phyloP scores from a whole-genome alignment of 1,284 basidiomycete genomes.

The Trametes pubescens region DNA sequence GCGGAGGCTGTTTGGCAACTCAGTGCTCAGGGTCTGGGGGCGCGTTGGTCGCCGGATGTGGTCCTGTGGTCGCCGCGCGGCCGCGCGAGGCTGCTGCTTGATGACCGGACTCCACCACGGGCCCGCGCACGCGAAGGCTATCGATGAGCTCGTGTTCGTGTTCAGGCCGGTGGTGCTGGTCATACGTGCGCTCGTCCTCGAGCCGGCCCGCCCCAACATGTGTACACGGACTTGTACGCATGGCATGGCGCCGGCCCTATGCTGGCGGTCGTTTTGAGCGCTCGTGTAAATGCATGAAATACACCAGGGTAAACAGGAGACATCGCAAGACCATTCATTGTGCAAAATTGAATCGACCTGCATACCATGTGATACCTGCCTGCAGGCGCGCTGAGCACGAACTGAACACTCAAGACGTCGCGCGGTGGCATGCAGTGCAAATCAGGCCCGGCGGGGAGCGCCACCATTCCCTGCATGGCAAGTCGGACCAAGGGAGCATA shows the following conservation, averaged over 20 bases:
- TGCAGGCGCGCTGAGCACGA: neutral
- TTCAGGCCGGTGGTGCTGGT: neutral
- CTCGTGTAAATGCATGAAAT: neutral
- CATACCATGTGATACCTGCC: conserved; percentile 4
- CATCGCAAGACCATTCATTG: neutral
- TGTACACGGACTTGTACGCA: too few species aligned
- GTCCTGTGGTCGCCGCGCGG: neutral
- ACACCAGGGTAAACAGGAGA: neutral
- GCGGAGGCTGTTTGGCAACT: neutral
- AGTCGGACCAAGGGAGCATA: neutral
- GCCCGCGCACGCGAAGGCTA: neutral
- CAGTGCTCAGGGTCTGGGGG: neutral
- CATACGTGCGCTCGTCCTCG: neutral
- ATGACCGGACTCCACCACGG: conserved; percentile 14
- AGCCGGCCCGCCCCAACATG: neutral
- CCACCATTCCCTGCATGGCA: conserved; percentile 10
- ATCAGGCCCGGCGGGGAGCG: conserved; percentile 1
- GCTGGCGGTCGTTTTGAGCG: too few species aligned
- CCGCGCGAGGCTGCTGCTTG: neutral
- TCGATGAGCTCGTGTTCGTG: neutral
- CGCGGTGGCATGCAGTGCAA: neutral
- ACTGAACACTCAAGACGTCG: neutral
- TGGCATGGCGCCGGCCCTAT: too few species aligned
- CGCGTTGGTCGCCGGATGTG: neutral
- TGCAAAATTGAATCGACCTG: neutral